phyloP scores from a whole-genome alignment of 495 filamentous ascomycete genomes.

The Glonium stellatum region DNA sequence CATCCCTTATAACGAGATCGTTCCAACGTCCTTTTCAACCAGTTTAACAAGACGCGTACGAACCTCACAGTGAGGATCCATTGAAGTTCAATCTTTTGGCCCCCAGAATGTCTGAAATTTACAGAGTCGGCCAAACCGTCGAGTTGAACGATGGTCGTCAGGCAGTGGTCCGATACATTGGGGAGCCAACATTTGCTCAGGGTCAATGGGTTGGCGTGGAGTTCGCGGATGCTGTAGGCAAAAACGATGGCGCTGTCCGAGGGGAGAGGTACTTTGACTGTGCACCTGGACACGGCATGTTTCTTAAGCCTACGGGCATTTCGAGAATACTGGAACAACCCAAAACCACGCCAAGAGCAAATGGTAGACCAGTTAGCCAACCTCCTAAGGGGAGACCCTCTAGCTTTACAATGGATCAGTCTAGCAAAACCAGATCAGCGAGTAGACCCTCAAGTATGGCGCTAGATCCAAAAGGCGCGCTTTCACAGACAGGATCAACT shows the following conservation, averaged over 20 bases:
- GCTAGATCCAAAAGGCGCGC: constrained; percentile 58
- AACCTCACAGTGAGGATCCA: too few species aligned
- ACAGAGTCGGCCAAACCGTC: constrained; percentile 52
- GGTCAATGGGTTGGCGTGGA: constrained; percentile 91
- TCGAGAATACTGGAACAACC: constrained; percentile 47
- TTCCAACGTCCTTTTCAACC: background rate
- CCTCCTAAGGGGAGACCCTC: background rate
- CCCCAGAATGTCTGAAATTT: background rate
- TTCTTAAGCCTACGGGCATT: constrained; percentile 59
- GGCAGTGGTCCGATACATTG: constrained; percentile 73
- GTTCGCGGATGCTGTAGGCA: constrained; percentile 73
- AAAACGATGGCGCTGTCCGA: constrained; percentile 90
- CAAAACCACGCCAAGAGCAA: constrained; percentile 10
- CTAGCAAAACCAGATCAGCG: too few species aligned
- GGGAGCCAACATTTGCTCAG: constrained; percentile 65
- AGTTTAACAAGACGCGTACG: background rate
- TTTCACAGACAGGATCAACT: constrained; percentile 46
- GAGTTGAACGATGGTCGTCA: constrained; percentile 67
- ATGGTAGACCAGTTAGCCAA: background rate
- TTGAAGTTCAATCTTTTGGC: too few species aligned
- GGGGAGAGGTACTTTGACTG: constrained; percentile 90
- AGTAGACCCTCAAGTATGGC: background rate
- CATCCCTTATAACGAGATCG: too few species aligned
- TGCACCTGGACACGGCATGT: constrained; percentile 75
- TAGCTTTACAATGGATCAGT: background rate